A percentile compares a stretch with the other conserved stretches of the same genome.
phyloP scores from a whole-genome alignment of 306 rosid genomes.

The Calophaca sinica region DNA sequence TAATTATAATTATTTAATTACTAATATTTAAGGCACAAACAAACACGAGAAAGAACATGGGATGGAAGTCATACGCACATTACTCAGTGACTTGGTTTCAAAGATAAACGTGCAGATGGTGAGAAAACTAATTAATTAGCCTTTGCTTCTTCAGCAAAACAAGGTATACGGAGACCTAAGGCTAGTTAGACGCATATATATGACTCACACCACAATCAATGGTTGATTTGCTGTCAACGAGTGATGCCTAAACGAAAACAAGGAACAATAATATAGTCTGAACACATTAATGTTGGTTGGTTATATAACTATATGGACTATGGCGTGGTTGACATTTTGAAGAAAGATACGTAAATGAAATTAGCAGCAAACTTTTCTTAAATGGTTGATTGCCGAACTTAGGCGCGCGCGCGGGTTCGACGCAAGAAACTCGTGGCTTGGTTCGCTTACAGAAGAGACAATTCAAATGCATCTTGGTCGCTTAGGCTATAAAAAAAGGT shows the following conservation, averaged over 20 bases:
- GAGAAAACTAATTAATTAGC: slow-evolving; percentile 31
- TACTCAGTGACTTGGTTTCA: slow-evolving; percentile 45
- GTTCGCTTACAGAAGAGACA: slow-evolving; percentile 43
- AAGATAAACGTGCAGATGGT: slow-evolving; percentile 36
- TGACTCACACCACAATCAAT: slow-evolving; percentile 45
- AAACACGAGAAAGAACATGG: slow-evolving; percentile 49
- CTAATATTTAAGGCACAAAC: slow-evolving; percentile 32
- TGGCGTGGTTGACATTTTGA: slow-evolving; percentile 41
- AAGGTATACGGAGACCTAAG: slow-evolving; percentile 33
- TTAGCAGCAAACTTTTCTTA: slow-evolving; percentile 45
- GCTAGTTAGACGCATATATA: slow-evolving; percentile 14
- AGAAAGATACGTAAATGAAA: slow-evolving; percentile 60
- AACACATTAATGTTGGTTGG: slow-evolving; percentile 20
- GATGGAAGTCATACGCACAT: slow-evolving; percentile 48
- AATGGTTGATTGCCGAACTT: slow-evolving; percentile 71
- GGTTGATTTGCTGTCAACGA: slow-evolving; percentile 39
- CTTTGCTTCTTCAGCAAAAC: slow-evolving; percentile 73
- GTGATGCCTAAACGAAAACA: slow-evolving; percentile 34
- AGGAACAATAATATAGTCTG: not conserved
- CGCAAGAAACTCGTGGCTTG: slow-evolving; percentile 50
- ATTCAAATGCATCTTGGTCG: slow-evolving; percentile 49
- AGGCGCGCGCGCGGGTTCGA: slow-evolving; percentile 51
- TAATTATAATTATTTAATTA: too few species aligned
- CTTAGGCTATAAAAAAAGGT: slow-evolving; percentile 45
- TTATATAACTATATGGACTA: not conserved